Base-by-base conservation (phyloP, 2,329 filamentous ascomycete genomes). In the Trichoderma cornu-damae region DNA sequence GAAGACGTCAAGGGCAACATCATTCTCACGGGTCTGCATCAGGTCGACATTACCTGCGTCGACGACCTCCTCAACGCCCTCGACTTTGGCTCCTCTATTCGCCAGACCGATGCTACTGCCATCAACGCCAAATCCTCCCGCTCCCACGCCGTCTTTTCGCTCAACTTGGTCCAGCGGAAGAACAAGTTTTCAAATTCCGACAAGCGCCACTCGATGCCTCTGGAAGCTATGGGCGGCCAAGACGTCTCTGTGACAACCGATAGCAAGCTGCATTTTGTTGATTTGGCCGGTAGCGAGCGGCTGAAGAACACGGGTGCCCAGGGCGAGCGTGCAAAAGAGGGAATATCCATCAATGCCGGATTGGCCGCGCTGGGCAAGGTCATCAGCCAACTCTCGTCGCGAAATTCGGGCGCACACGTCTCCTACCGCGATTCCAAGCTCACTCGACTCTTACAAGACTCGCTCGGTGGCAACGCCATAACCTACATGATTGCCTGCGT, bases 401-500 rank as follows among this genome's bases (percentile, higher is more conserved):
- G 92, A 59, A 86, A 91, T 63, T 77, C 88, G 43, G 91, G 90
- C 47, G 87, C 90, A 4, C 91, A 97, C 73, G 92, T 99, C 58
- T 99, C 94, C 2, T 99, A 99, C 71, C 90, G 94, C 62, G 94
- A 99, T 74, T 97, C 94, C n/a, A 92, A 91, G 70, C 84, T 99
- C 65, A 99, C 94, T 9, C 87, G 94, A 59, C 79, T 99, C 22
- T 82, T 99, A 16, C 94, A 99, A 77, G 94, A 99, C 73, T 99
- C 94, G 0, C 80, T 99, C 4, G 94, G 94, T 58, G 94, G 94
- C 4, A 97, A 96, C 69, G 94, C 94, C 34, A 96, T 96, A 69
- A 99, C 94, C 0, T 99, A 97, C 75, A 97, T 99, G 94, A 94
- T 99, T 74, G 94, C 94, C 7, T 99, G 94, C 73, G 92, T 99